These are phyloP conservation scores for Zygoascus bituminiphila DNA, from an alignment of 805 yeast genomes.

Conservation along the genomic window DNA sequence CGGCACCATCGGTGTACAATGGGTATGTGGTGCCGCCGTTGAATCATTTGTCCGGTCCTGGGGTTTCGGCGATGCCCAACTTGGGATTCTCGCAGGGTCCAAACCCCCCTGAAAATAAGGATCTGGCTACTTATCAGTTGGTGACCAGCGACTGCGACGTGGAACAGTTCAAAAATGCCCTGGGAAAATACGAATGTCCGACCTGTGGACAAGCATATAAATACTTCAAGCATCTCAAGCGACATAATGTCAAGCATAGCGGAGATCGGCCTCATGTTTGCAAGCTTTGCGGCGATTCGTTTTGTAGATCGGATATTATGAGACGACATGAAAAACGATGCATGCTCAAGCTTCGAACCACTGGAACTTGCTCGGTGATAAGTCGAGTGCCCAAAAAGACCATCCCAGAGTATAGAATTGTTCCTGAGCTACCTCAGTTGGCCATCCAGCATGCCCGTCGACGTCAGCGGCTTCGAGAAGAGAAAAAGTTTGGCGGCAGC, in stretches of 20 bases:
- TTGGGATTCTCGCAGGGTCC: background rate
- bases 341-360: slow-evolving; percentile 8
- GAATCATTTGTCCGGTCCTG: background rate
- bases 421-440: background rate
- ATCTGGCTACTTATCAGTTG: background rate
- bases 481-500: background rate
- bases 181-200: slow-evolving; percentile 13
- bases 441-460: background rate
- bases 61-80: background rate
- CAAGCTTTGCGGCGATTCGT: slow-evolving; percentile 44
- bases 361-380: slow-evolving; percentile 5
- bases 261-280: slow-evolving; percentile 81
- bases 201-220: slow-evolving; percentile 21
- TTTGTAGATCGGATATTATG: slow-evolving; percentile 19
- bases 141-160: background rate
- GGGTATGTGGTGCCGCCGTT: background rate
- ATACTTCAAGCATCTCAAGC: slow-evolving; percentile 64
- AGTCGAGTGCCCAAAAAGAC: slow-evolving; percentile 8
- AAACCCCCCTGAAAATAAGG: background rate
- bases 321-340: slow-evolving; percentile 19
- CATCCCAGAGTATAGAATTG: background rate
- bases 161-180: slow-evolving; percentile 1
- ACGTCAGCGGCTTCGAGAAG: background rate
- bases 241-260: slow-evolving; percentile 76
- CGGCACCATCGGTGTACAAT: background rate